phyloP scores from a whole-genome alignment of 371 early-diverging fungal genomes.

The Basidiobolus meristosporus region DNA sequence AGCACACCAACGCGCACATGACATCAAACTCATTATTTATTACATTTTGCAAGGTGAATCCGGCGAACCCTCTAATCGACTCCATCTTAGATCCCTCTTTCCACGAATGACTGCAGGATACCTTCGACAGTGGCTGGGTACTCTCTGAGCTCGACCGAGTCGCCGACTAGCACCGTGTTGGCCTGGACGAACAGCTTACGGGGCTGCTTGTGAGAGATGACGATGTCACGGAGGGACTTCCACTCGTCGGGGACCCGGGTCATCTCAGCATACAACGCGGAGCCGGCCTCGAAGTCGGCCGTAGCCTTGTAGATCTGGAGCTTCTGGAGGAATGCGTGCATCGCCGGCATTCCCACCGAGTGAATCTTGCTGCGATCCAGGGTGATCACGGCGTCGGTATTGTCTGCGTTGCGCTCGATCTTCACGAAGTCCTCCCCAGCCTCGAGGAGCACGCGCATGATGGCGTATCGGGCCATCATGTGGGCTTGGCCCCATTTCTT shows the following conservation, averaged over 20 bases:
- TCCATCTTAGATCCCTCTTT: constrained; percentile 23
- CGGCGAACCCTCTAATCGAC: no score
- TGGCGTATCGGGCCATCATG: constrained; percentile 40
- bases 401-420: constrained; percentile 11
- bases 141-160: constrained; percentile 20
- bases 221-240: constrained; percentile 22
- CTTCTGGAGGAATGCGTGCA: constrained; percentile 24
- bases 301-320: constrained; percentile 35
- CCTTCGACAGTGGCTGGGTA: constrained; percentile 30
- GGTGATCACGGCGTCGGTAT: constrained; percentile 15
- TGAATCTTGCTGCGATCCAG: constrained; percentile 27
- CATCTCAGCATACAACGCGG: constrained; percentile 17
- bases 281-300: constrained; percentile 22
- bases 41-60: no score
- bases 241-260: constrained; percentile 31
- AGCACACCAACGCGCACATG: no score
- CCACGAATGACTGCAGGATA: constrained; percentile 29
- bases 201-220: constrained; percentile 25
- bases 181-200: constrained; percentile 32
- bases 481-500: constrained; percentile 39
- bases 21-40: no score
- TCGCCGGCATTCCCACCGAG: constrained; percentile 24
- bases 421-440: constrained; percentile 14
- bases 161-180: constrained; percentile 15
- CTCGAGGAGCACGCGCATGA: constrained; percentile 22